phyloP scores from a whole-genome alignment of 176 grass and related monocot species.

The Tuctoria greenei region DNA sequence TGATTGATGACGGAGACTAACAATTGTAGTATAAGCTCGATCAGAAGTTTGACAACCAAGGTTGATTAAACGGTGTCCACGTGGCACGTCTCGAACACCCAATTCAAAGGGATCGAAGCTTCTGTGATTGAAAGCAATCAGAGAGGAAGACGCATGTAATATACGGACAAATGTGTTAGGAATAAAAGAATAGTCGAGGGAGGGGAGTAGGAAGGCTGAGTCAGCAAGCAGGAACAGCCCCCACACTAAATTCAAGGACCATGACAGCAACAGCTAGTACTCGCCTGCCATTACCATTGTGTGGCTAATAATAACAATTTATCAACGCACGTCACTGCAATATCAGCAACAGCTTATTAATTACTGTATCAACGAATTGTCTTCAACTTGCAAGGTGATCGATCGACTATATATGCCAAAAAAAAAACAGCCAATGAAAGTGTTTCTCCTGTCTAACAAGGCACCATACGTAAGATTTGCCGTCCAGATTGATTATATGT shows the following conservation, averaged over 20 bases:
- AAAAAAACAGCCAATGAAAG: slow-evolving; percentile 30
- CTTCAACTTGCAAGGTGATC: slow-evolving; percentile 41
- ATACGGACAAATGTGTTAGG: slow-evolving; percentile 35
- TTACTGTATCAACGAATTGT: too few relatives aligned
- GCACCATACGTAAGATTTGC: slow-evolving; percentile 17
- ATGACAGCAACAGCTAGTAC: slow-evolving; percentile 50
- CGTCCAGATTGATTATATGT: slow-evolving; percentile 16
- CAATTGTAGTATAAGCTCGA: slow-evolving; percentile 13
- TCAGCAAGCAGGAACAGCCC: slow-evolving; percentile 53
- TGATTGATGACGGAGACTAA: slow-evolving; percentile 12
- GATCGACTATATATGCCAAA: neutral
- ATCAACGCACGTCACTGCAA: slow-evolving; percentile 28
- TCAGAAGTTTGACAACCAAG: slow-evolving; percentile 9
- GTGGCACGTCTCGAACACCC: neutral
- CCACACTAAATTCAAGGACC: slow-evolving; percentile 58
- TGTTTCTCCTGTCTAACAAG: slow-evolving; percentile 23
- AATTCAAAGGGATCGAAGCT: slow-evolving; percentile 51
- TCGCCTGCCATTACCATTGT: slow-evolving; percentile 36
- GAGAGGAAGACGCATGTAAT: slow-evolving; percentile 22
- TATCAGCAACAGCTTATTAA: slow-evolving; percentile 30
- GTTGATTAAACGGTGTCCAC: neutral
- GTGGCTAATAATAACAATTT: slow-evolving; percentile 38
- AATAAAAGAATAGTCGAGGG: slow-evolving; percentile 31
- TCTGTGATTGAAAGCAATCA: slow-evolving; percentile 45
- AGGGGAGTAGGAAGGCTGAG: slow-evolving; percentile 34